A percentile compares a stretch with the other conserved stretches of the same genome.
These are phyloP conservation scores for Sclerotinia nivalis DNA, from an alignment of 2,329 filamentous ascomycete species.

Conservation along the genomic window DNA sequence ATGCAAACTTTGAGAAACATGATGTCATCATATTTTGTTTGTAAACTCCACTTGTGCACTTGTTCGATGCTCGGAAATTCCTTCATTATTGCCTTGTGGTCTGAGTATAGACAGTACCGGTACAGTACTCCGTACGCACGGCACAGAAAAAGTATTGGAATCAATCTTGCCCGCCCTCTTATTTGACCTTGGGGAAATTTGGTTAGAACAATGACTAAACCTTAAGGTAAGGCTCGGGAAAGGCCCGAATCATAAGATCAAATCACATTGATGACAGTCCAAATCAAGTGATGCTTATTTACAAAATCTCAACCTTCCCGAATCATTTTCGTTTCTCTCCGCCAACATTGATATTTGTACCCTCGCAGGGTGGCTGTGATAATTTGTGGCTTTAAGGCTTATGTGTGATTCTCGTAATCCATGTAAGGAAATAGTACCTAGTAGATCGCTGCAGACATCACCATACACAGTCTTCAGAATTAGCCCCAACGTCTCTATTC, in stretches of 20 bases:
- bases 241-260: slow-evolving; percentile 3
- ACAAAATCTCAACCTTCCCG: neutral
- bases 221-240: neutral
- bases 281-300: slow-evolving; percentile 6
- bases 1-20: neutral
- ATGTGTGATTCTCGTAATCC: neutral
- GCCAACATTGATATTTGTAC: neutral
- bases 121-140: neutral
- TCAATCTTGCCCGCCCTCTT: neutral
- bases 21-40: neutral
- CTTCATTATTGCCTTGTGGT: too few relatives aligned
- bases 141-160: too few relatives aligned
- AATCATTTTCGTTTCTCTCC: neutral
- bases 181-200: too few relatives aligned
- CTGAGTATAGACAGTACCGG: neutral
- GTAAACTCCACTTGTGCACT: neutral
- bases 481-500: neutral
- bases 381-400: neutral
- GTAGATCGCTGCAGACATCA: neutral
- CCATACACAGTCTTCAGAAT: neutral
- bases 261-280: neutral
- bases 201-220: neutral
- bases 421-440: neutral
- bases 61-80: neutral
- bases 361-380: neutral